phyloP scores from a whole-genome alignment of 2,329 filamentous ascomycete species.

The Gremmenia infestans region DNA sequence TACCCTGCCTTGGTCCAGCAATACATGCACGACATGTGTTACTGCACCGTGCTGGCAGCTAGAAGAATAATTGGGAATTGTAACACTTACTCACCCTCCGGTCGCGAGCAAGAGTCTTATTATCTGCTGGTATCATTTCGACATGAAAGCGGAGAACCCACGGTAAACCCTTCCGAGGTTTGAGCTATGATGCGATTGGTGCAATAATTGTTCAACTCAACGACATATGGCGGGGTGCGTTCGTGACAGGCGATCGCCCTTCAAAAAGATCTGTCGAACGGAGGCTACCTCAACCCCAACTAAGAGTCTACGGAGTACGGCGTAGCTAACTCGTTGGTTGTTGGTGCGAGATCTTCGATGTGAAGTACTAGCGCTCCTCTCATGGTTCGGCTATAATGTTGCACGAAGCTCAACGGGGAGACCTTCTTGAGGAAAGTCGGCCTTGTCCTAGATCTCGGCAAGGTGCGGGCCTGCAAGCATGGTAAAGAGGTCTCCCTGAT shows the following conservation, averaged over 20 bases:
- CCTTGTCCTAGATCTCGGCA: no score
- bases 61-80: not conserved
- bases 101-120: conserved; percentile 6
- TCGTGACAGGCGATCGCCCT: no score
- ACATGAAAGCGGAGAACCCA: not conserved
- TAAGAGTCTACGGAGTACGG: no score
- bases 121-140: not conserved
- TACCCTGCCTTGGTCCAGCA: not conserved
- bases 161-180: not conserved
- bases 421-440: no score
- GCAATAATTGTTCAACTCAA: not conserved
- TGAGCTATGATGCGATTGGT: not conserved
- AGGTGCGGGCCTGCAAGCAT: no score
- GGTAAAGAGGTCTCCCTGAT: no score
- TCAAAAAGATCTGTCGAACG: not conserved
- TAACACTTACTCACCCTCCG: conserved; percentile 7
- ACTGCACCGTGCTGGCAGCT: not conserved
- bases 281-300: not conserved
- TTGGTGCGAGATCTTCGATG: not conserved
- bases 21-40: conserved; percentile 13
- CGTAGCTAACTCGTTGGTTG: not conserved
- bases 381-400: not conserved
- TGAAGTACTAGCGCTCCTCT: not conserved
- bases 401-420: not conserved
- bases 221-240: not conserved